phyloP scores from a whole-genome alignment of 148 eudicot genomes.

The Heliosperma pusillum region DNA sequence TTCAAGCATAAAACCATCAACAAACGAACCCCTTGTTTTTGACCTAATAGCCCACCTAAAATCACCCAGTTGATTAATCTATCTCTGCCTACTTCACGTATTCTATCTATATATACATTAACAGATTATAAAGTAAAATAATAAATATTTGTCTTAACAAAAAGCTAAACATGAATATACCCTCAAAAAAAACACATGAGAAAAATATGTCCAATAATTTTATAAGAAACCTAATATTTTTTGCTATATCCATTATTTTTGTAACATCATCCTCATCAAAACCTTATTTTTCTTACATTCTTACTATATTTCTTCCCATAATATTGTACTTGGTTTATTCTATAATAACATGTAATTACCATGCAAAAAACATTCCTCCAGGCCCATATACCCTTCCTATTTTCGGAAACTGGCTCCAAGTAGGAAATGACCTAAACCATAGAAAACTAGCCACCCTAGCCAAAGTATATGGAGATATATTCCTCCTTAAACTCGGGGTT shows the following conservation, averaged over 20 bases:
- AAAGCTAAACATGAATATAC: constrained; percentile 14
- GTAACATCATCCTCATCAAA: constrained; percentile 15
- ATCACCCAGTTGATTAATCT: too few relatives aligned
- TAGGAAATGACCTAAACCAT: constrained; percentile 54
- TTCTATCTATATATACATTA: too few relatives aligned
- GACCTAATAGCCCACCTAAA: too few relatives aligned
- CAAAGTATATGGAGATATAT: constrained; percentile 33
- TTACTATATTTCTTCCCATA: constrained; percentile 18
- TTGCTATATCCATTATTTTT: constrained; percentile 16
- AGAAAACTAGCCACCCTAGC: constrained; percentile 35
- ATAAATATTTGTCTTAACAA: neutral
- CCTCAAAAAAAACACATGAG: constrained; percentile 18
- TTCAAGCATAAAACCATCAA: too few relatives aligned
- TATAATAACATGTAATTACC: neutral
- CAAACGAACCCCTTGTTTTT: too few relatives aligned
- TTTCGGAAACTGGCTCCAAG: constrained; percentile 56
- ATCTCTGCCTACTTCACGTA: too few relatives aligned
- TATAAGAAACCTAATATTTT: constrained; percentile 22
- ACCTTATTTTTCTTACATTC: constrained; percentile 5
- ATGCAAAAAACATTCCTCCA: constrained; percentile 33
- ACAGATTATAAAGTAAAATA: too few relatives aligned
- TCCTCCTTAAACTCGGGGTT: constrained; percentile 43
- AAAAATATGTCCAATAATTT: neutral
- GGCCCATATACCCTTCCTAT: constrained; percentile 40
- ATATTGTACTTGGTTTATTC: constrained; percentile 21